phyloP scores from a whole-genome alignment of 2,329 filamentous ascomycete species.

The Fusarium humuli region DNA sequence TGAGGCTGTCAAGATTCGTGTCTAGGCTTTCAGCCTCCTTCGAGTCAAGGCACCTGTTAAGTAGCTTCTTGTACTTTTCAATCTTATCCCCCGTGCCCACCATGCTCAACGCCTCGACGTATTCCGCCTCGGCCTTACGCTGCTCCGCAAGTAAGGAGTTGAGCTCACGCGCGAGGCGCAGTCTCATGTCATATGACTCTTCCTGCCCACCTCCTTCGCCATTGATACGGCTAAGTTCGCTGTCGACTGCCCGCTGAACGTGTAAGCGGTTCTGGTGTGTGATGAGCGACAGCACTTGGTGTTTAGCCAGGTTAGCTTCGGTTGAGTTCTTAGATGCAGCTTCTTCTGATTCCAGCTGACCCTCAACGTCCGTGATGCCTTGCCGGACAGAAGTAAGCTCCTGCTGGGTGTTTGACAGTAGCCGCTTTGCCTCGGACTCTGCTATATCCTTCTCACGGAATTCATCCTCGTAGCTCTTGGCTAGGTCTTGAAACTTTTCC shows the following conservation, averaged over 20 bases:
- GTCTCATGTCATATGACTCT: constrained; percentile 65
- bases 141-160: constrained; percentile 69
- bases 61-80: constrained; percentile 76
- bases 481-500: constrained; percentile 78
- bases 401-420: constrained; percentile 73
- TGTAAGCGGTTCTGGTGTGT: constrained; percentile 65
- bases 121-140: constrained; percentile 71
- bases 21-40: constrained; percentile 76
- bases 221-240: constrained; percentile 62
- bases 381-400: constrained; percentile 72
- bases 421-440: constrained; percentile 74
- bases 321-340: constrained; percentile 61
- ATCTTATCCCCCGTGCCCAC: constrained; percentile 80
- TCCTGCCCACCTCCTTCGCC: constrained; percentile 57
- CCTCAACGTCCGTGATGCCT: constrained; percentile 69
- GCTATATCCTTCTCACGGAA: constrained; percentile 78
- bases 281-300: constrained; percentile 62
- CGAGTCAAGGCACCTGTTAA: constrained; percentile 75
- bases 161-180: constrained; percentile 69
- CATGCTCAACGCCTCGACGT: constrained; percentile 74
- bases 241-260: constrained; percentile 64
- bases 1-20: constrained; percentile 69
- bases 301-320: constrained; percentile 63
- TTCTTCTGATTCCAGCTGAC: constrained; percentile 66
- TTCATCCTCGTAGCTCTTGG: constrained; percentile 78